Percentiles rank a stretch among this genome's conserved stretches.
phyloP scores from a whole-genome alignment of 768 basidiomycete genomes.

The Tricholoma sp. region DNA sequence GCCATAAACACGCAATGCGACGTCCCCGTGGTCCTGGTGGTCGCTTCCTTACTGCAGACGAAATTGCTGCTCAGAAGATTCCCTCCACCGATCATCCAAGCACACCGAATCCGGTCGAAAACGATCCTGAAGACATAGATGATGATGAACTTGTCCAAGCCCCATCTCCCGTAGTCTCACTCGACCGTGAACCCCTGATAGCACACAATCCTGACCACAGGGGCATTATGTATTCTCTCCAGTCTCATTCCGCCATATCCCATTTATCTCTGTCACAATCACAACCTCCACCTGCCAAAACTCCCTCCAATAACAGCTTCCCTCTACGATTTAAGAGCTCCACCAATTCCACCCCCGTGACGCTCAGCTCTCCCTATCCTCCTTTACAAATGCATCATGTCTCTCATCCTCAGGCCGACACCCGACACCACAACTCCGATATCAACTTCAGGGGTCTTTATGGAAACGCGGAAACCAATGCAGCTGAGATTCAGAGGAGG shows the following conservation, averaged over 20 bases:
- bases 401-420: slow-evolving; percentile 74
- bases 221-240: slow-evolving; percentile 22
- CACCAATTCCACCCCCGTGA: slow-evolving; percentile 32
- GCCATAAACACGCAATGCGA: slow-evolving; percentile 97
- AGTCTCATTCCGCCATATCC: slow-evolving; percentile 12
- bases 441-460: slow-evolving; percentile 36
- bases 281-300: slow-evolving; percentile 11
- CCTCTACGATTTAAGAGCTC: slow-evolving; percentile 15
- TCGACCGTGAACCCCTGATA: slow-evolving; percentile 22
- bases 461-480: slow-evolving; percentile 29
- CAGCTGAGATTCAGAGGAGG: slow-evolving; percentile 35
- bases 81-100: slow-evolving; percentile 28
- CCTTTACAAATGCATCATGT: slow-evolving; percentile 71
- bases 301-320: slow-evolving; percentile 16
- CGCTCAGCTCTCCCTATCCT: slow-evolving; percentile 55
- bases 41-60: slow-evolving; percentile 94
- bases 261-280: slow-evolving; percentile 6
- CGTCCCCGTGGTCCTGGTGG: slow-evolving; percentile 96
- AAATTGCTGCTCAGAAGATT: slow-evolving; percentile 80
- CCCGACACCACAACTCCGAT: slow-evolving; percentile 62
- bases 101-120: slow-evolving; percentile 23
- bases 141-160: slow-evolving; percentile 35
- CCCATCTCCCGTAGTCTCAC: slow-evolving; percentile 17
- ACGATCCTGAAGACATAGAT: slow-evolving; percentile 25
- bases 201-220: slow-evolving; percentile 19